Evolutionary conservation across 768 basidiomycete genomes (phyloP).

Genomic region (Melanogaster broomeanus): DNA sequence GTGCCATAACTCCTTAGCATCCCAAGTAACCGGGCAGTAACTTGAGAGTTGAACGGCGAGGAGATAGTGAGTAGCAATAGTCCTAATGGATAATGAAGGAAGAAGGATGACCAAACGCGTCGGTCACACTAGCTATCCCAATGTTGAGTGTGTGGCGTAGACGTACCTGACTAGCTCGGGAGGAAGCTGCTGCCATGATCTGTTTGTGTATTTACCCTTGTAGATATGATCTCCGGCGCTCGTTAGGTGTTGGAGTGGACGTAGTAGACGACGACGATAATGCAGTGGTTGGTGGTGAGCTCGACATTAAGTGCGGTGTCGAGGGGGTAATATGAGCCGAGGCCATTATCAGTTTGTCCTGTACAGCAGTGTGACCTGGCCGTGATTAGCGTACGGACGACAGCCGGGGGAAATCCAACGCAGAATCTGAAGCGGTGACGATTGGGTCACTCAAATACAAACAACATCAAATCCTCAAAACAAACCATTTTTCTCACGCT

Average conservation of each 20-base stretch:
- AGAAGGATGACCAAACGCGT: constrained; percentile 1
- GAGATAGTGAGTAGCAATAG: constrained; percentile 52
- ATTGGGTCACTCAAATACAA: constrained; percentile 12
- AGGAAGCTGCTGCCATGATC: constrained; percentile 65
- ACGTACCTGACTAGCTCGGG: constrained; percentile 61
- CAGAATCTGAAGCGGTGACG: constrained; percentile 30
- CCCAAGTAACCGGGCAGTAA: constrained; percentile 52
- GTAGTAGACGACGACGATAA: constrained; percentile 18
- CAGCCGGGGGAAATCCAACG: constrained; percentile 36
- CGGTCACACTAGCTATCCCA: neutral
- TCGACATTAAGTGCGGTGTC: constrained; percentile 19
- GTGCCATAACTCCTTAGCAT: constrained; percentile 56
- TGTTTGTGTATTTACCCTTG: constrained; percentile 58
- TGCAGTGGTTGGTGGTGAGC: neutral
- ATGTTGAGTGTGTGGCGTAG: constrained; percentile 26
- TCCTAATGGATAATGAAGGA: constrained; percentile 20
- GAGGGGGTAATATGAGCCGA: constrained; percentile 15
- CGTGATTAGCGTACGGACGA: constrained; percentile 39
- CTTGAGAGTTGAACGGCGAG: constrained; percentile 43
- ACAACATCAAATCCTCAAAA: constrained; percentile 22
- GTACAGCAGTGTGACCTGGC: constrained; percentile 34
- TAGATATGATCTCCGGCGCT: constrained; percentile 35
- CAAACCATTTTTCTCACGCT: constrained; percentile 6
- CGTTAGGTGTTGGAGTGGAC: constrained; percentile 24
- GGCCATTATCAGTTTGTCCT: constrained; percentile 35